Conservation (phyloP, 441 rosid species). For the Eruca vesicaria region DNA sequence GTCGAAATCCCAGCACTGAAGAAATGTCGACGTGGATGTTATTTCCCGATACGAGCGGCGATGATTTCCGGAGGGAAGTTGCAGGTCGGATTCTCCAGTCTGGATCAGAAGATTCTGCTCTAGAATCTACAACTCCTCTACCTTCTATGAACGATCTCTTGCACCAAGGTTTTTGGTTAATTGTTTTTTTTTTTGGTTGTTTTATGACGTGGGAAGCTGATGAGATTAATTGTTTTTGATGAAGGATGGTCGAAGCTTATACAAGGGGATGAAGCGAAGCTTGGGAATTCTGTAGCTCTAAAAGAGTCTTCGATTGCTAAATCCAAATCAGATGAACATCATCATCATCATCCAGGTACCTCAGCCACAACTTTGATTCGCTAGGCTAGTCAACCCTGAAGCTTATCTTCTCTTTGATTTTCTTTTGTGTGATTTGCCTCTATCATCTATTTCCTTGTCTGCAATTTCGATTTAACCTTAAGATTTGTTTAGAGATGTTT, state of each 20-base stretch:
- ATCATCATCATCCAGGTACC: constrained; percentile 34
- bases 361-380: neutral
- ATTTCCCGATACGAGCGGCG: constrained; percentile 50
- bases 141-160: constrained; percentile 72
- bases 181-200: neutral
- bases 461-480: neutral
- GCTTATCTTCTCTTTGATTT: too few species aligned
- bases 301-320: constrained; percentile 65
- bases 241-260: constrained; percentile 66
- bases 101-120: constrained; percentile 12
- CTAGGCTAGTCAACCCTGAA: neutral
- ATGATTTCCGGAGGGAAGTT: constrained; percentile 58
- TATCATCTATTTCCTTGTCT: neutral
- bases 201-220: neutral
- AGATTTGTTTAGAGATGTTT: neutral
- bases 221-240: constrained; percentile 5
- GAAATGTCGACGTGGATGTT: constrained; percentile 82
- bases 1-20: constrained; percentile 7
- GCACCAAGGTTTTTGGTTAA: constrained; percentile 46
- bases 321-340: constrained; percentile 51
- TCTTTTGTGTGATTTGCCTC: neutral
- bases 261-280: constrained; percentile 41
- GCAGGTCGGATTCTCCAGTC: constrained; percentile 36
- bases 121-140: constrained; percentile 33
- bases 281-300: constrained; percentile 56